Evolutionary conservation across 192 early-diverging fungal species (phyloP).

Genomic region (Linnemannia schmuckeri): DNA sequence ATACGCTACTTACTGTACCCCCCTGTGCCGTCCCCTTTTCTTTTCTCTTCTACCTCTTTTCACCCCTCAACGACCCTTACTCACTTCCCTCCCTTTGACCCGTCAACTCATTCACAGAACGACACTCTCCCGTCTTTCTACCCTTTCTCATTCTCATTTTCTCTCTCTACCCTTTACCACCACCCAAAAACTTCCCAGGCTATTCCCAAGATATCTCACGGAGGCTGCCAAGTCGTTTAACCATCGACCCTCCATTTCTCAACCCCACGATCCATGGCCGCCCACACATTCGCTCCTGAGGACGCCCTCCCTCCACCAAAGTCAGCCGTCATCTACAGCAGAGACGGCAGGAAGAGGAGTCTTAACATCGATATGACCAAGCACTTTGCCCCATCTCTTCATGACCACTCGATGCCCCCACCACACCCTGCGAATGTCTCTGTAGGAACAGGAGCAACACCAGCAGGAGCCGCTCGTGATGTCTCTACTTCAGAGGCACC

Average conservation of each 20-base stretch:
- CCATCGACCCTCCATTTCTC: neutral
- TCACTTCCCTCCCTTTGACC: neutral
- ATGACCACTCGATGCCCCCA: slow-evolving; percentile 33
- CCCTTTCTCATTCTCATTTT: too few species aligned
- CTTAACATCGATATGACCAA: slow-evolving; percentile 55
- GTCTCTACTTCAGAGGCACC: neutral
- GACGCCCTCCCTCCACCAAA: slow-evolving; percentile 57
- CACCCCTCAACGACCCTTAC: too few species aligned
- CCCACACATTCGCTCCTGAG: slow-evolving; percentile 58
- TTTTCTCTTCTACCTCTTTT: too few species aligned
- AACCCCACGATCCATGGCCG: slow-evolving; percentile 32
- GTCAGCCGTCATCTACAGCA: slow-evolving; percentile 57
- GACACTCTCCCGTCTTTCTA: neutral
- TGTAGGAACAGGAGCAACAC: slow-evolving; percentile 1
- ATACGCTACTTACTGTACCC: neutral
- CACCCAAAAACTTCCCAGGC: neutral
- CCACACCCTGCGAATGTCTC: slow-evolving; percentile 20
- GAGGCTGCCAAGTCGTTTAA: neutral
- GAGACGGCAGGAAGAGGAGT: slow-evolving; percentile 58
- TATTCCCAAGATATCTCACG: neutral
- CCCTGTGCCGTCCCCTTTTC: neutral
- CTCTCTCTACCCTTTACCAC: neutral
- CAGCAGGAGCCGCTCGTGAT: slow-evolving; percentile 2
- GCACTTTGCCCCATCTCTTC: slow-evolving; percentile 33
- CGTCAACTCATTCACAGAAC: neutral